Evolutionary conservation across 2,329 filamentous ascomycete species (phyloP), one percentile per base, ranked within the genome.

Genomic region (Coniella vitis): DNA sequence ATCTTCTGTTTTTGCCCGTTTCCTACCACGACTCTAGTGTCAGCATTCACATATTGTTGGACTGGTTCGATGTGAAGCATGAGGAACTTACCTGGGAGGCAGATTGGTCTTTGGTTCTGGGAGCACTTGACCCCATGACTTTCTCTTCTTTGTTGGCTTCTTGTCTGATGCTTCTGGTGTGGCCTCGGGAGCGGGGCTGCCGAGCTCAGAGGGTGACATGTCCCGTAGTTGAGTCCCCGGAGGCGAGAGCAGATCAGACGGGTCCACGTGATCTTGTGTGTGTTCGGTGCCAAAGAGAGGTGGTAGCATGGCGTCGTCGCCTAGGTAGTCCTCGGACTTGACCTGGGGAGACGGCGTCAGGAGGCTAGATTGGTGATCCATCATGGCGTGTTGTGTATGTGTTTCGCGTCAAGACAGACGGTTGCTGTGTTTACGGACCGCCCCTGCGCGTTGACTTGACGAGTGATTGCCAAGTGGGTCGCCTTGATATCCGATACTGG

Each of bases 1-100:
- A 62, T 96, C 93, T 61, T 95, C 91, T 3, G 93, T 98, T 79
- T 97, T 98, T 60, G 93, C 93, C 54, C 93, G 89, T 81, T 98
- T 98, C 57, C 87, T 89, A 55, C 48, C 7, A 52, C 44, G 8
- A 45, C 61, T 57, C 65, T 61, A 66, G 59, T 48, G 29, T 37
- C 16, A 31, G 41, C n/a, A 21, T n/a, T n/a, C 5, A 10, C 13
- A n/a, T 3, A 35, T 3, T 7, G 20, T 22, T 7, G 7, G 14
- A 13, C 13, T 16, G 17, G 25, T 4, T 10, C 7, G 7, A 12
- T 56, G 55, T 17, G 29, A 20, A 36, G 48, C 19, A 5, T 29
- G 43, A 20, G 22, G 35, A 38, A 62, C 72, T 62, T 80, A 87
- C 85, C 90, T 84, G 35, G 91, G 91, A 53, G 91, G 91, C 7